A percentile compares a stretch with the other conserved stretches of the same genome.
Conservation (phyloP, 495 filamentous ascomycete genomes). For the Geopyxis carbonaria region DNA sequence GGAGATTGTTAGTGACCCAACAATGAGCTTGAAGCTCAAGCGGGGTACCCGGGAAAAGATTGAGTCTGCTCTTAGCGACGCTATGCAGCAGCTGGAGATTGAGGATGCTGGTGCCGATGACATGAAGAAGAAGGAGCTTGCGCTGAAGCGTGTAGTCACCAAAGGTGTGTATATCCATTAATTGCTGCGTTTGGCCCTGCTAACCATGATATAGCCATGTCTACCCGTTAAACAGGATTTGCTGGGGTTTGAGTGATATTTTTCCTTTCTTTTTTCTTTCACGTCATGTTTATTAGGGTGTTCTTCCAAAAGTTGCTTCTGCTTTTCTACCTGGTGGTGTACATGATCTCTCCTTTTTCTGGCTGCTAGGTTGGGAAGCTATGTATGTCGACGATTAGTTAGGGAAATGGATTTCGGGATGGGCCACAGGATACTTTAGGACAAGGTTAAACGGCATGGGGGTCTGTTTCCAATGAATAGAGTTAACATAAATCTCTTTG, state of each 20-base stretch:
- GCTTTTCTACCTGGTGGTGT: conserved; percentile 5
- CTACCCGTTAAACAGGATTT: conserved; percentile 17
- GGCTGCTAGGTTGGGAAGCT: conserved; percentile 8
- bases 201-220: conserved; percentile 16
- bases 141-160: conserved; percentile 91
- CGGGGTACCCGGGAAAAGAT: conserved; percentile 99
- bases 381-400: too few relatives aligned
- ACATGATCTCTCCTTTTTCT: conserved; percentile 5
- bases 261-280: conserved; percentile 17
- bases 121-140: conserved; percentile 99
- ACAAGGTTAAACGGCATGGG: too few relatives aligned
- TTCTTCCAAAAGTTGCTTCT: conserved; percentile 8
- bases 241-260: conserved; percentile 2
- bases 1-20: conserved; percentile 94
- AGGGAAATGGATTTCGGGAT: too few relatives aligned
- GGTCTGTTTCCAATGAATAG: too few relatives aligned
- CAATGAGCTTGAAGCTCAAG: conserved; percentile 93
- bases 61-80: conserved; percentile 73
- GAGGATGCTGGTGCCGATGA: conserved; percentile 83
- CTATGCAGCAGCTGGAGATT: conserved; percentile 73
- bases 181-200: conserved; percentile 1
- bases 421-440: too few relatives aligned
- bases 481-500: too few relatives aligned
- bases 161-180: conserved; percentile 54
- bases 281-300: conserved; percentile 2